These are phyloP conservation scores for Erythrobasidium hasegawianum DNA, from an alignment of 1,284 basidiomycete genomes.

Conservation along the genomic window DNA sequence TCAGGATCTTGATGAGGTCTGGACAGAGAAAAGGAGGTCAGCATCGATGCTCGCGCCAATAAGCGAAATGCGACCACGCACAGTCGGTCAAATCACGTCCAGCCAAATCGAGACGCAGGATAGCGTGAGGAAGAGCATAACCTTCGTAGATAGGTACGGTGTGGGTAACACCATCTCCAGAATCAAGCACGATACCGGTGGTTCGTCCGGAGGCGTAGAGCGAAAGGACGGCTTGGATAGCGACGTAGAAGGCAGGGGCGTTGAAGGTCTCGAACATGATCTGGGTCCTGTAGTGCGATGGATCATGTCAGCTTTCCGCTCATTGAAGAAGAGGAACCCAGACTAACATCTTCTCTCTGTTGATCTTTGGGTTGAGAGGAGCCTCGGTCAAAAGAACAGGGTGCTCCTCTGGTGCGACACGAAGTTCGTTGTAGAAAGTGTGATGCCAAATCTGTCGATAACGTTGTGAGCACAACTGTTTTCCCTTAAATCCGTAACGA, in stretches of 20 bases:
- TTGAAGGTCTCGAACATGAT: slow-evolving; percentile 99
- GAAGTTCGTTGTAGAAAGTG: slow-evolving; percentile 55
- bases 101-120: slow-evolving; percentile 88
- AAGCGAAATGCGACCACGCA: slow-evolving; percentile 9
- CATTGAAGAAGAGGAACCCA: not conserved
- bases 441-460: slow-evolving; percentile 65
- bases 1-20: slow-evolving; percentile 85
- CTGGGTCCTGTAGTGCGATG: slow-evolving; percentile 63
- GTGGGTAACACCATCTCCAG: slow-evolving; percentile 90
- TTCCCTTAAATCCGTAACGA: not conserved
- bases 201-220: slow-evolving; percentile 88
- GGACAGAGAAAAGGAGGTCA: slow-evolving; percentile 46
- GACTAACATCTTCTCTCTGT: slow-evolving; percentile 79
- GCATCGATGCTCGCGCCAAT: not conserved
- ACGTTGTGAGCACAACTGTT: not conserved
- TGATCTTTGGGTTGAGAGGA: slow-evolving; percentile 90
- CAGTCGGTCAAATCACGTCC: slow-evolving; percentile 82
- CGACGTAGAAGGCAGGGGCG: slow-evolving; percentile 86
- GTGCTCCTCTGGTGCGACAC: slow-evolving; percentile 70
- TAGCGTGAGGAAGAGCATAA: slow-evolving; percentile 91
- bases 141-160: slow-evolving; percentile 93
- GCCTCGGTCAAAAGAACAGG: slow-evolving; percentile 90
- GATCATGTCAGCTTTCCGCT: not conserved
- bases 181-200: slow-evolving; percentile 90
- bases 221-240: slow-evolving; percentile 87